Conservation (phyloP, 345 rosid genomes). For the Citropsis articulata region DNA sequence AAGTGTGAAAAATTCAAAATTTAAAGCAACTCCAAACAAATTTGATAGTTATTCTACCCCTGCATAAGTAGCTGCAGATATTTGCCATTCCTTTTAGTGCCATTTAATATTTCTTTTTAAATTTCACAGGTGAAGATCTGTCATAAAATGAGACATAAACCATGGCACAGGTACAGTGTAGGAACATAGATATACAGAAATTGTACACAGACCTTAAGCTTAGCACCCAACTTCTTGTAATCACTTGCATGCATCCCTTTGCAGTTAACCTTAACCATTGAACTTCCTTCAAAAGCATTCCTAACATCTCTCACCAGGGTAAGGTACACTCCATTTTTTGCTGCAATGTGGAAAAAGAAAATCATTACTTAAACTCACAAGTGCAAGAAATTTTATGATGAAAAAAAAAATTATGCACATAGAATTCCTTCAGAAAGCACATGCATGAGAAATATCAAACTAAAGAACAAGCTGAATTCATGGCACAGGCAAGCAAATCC, state of each 20-base stretch:
- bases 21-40: slow-evolving; percentile 5
- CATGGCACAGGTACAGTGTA: neutral
- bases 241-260: slow-evolving; percentile 77
- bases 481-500: neutral
- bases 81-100: neutral
- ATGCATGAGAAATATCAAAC: neutral
- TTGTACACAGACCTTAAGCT: slow-evolving; percentile 62
- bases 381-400: neutral
- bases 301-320: slow-evolving; percentile 75
- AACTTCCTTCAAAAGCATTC: slow-evolving; percentile 83
- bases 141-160: neutral
- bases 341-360: slow-evolving; percentile 40
- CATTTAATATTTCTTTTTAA: neutral
- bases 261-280: slow-evolving; percentile 80
- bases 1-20: neutral
- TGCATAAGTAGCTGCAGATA: neutral
- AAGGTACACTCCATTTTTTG: slow-evolving; percentile 80
- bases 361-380: neutral
- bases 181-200: neutral
- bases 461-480: neutral
- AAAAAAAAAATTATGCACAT: neutral
- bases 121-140: neutral
- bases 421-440: neutral
- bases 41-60: neutral
- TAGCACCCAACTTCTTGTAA: slow-evolving; percentile 92